phyloP scores from a whole-genome alignment of 2,329 filamentous ascomycete species.

The Verticillium zaregamsianum region DNA sequence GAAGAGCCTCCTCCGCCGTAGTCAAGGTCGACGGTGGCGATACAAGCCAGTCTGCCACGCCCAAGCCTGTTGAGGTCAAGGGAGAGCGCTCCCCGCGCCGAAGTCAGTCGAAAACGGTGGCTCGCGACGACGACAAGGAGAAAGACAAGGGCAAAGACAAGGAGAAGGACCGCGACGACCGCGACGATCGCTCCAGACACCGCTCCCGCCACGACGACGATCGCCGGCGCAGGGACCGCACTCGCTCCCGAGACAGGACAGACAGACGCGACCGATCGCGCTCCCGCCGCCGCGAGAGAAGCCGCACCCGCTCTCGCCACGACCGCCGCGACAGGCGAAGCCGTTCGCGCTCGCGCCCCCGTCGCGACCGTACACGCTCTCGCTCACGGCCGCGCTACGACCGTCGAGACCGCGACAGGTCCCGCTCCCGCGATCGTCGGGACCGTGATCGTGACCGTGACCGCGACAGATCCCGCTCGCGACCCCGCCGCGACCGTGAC shows the following conservation, averaged over 20 bases:
- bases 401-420: conserved; percentile 28
- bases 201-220: conserved; percentile 28
- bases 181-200: conserved; percentile 26
- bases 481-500: conserved; percentile 21
- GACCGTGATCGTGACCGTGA: conserved; percentile 14
- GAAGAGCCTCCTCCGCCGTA: conserved; percentile 28
- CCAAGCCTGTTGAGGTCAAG: conserved; percentile 4
- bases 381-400: conserved; percentile 17
- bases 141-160: conserved; percentile 8
- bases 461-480: conserved; percentile 9
- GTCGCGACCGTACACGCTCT: conserved; percentile 31
- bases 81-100: conserved; percentile 14
- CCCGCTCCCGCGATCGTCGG: conserved; percentile 16
- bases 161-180: conserved; percentile 23
- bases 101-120: conserved; percentile 13
- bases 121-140: conserved; percentile 7
- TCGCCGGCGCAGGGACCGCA: conserved; percentile 24
- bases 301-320: conserved; percentile 18
- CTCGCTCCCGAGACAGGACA: conserved; percentile 16
- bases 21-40: conserved; percentile 26
- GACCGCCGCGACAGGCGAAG: conserved; percentile 30
- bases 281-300: conserved; percentile 23
- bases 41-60: conserved; percentile 17
- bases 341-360: conserved; percentile 20
- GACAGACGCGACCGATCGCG: conserved; percentile 22